Conservation (phyloP, 495 filamentous ascomycete genomes). For the Halenospora varia region DNA sequence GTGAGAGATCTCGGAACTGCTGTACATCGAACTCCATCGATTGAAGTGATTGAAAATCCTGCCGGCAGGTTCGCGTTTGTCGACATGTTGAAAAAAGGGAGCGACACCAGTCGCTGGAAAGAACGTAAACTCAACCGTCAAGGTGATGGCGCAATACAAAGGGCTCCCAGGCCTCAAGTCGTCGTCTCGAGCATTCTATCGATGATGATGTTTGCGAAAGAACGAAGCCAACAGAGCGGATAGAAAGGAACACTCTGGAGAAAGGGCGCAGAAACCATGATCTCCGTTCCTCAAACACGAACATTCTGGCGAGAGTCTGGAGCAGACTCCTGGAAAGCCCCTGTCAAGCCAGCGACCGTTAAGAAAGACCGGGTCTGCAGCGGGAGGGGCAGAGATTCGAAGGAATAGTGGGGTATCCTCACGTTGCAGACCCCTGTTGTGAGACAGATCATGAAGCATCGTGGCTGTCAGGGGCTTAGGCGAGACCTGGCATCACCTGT, state of each 20-base stretch:
- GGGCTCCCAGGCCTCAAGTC: constrained; percentile 22
- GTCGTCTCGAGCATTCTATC: constrained; percentile 5
- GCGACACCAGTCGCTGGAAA: constrained; percentile 22
- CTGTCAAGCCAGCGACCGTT: neutral
- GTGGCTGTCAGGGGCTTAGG: neutral
- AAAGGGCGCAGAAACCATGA: constrained; percentile 12
- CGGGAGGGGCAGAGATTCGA: constrained; percentile 1
- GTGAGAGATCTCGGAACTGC: constrained; percentile 35
- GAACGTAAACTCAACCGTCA: constrained; percentile 19
- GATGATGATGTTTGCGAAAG: constrained; percentile 19
- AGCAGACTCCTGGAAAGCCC: constrained; percentile 9
- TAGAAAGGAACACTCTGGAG: constrained; percentile 18
- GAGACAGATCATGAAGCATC: constrained; percentile 11
- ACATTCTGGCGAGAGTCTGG: constrained; percentile 14
- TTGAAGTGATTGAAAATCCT: constrained; percentile 39
- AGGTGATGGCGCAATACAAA: constrained; percentile 12
- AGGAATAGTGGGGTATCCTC: constrained; percentile 6
- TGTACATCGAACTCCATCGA: constrained; percentile 44
- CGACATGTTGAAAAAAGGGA: constrained; percentile 24
- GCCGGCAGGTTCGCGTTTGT: constrained; percentile 30
- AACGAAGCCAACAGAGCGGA: constrained; percentile 20
- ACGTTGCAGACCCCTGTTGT: constrained; percentile 17
- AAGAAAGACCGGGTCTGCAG: neutral
- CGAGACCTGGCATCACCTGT: neutral
- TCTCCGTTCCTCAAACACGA: constrained; percentile 22